Percentiles rank a stretch among this genome's conserved stretches.
Conservation (phyloP, 2,329 filamentous ascomycete species). For the Pseudogymnoascus destructans region DNA sequence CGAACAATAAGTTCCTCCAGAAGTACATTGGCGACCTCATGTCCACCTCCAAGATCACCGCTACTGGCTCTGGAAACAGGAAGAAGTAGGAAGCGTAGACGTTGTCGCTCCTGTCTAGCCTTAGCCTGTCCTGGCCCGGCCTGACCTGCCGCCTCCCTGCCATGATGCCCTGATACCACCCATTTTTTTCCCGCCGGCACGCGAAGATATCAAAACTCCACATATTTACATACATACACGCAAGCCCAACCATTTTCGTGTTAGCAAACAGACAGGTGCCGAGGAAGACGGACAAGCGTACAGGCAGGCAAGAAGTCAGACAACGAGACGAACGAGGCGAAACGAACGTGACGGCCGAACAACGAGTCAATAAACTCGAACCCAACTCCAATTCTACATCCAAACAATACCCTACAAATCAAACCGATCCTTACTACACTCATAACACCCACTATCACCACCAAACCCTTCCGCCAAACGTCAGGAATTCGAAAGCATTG, state of each 20-base stretch:
- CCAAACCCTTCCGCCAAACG: background rate
- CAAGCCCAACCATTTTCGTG: background rate
- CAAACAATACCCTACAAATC: background rate
- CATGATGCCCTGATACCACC: background rate
- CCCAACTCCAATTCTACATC: background rate
- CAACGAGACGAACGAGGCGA: conserved; percentile 2
- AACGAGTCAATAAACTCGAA: background rate
- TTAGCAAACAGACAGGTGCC: background rate
- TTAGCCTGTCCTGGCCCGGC: background rate
- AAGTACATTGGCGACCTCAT: conserved; percentile 97
- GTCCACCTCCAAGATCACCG: conserved; percentile 65
- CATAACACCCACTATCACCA: background rate
- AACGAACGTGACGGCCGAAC: background rate
- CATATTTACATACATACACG: background rate
- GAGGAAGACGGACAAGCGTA: background rate
- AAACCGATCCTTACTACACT: conserved; percentile 5
- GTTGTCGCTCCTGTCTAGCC: conserved; percentile 1
- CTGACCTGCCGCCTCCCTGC: conserved; percentile 1
- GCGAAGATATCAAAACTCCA: background rate
- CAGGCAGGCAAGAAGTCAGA: background rate
- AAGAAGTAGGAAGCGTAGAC: conserved; percentile 11
- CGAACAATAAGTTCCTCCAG: conserved; percentile 91
- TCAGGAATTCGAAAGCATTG: conserved; percentile 8
- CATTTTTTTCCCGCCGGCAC: background rate
- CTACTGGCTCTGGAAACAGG: conserved; percentile 24